These are phyloP conservation scores for Tillandsia leiboldiana DNA, from an alignment of 176 grass and related monocot genomes.

Conservation along the genomic window DNA sequence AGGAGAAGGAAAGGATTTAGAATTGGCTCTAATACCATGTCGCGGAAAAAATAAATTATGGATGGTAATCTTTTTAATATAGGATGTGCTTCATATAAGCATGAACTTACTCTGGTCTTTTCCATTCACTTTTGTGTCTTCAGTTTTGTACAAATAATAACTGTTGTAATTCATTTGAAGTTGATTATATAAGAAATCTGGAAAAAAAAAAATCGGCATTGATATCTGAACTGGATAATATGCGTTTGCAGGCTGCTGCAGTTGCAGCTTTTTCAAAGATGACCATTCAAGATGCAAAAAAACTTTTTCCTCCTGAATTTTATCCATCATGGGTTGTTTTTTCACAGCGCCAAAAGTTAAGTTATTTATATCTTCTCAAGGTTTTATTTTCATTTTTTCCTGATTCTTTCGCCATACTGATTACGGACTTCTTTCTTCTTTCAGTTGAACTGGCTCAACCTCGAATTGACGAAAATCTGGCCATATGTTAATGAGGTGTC, in stretches of 20 bases:
- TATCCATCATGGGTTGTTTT: conserved; percentile 98
- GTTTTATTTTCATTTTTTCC: conserved; percentile 2
- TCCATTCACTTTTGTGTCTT: too few species aligned
- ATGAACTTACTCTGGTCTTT: too few species aligned
- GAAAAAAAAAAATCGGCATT: neutral
- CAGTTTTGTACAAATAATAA: too few species aligned
- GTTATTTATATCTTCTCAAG: conserved; percentile 17
- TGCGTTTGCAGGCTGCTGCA: conserved; percentile 40
- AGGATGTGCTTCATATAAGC: too few species aligned
- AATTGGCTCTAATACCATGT: too few species aligned
- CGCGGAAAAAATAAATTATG: too few species aligned
- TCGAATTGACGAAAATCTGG: conserved; percentile 75
- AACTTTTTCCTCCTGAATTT: conserved; percentile 57
- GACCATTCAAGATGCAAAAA: conserved; percentile 65
- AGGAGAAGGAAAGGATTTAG: too few species aligned
- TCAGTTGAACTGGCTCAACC: conserved; percentile 93
- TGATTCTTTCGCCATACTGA: conserved; percentile 29
- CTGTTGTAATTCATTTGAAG: neutral
- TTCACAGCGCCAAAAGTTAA: conserved; percentile 82
- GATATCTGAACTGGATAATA: neutral
- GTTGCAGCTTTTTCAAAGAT: conserved; percentile 63
- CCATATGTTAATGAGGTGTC: conserved; percentile 81
- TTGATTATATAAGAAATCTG: neutral
- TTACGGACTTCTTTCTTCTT: conserved; percentile 13
- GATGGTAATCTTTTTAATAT: too few species aligned